A percentile compares a stretch with the other conserved stretches of the same genome.
Conservation (phyloP, 768 basidiomycete genomes). For the Hortiboletus campestris region DNA sequence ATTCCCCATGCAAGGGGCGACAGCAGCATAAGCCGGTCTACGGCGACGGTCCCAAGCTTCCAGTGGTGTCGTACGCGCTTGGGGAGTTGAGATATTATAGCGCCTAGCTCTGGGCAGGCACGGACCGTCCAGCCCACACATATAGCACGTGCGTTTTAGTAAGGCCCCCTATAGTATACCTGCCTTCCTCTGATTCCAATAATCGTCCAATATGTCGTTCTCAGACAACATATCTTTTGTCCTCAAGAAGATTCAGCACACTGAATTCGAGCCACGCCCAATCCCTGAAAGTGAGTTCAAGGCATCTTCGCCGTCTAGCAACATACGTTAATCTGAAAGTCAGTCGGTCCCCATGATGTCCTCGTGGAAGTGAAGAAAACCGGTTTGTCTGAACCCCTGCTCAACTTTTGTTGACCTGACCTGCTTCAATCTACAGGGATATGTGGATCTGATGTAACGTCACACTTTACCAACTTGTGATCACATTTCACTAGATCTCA, state of each 20-base stretch:
- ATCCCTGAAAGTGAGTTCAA: constrained; percentile 61
- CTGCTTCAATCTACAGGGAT: constrained; percentile 53
- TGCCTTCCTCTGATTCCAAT: background rate
- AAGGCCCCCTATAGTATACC: background rate
- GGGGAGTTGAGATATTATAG: no score
- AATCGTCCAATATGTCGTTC: constrained; percentile 44
- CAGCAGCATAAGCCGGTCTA: no score
- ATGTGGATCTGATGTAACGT: constrained; percentile 81
- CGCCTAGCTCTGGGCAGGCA: no score
- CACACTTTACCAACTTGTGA: background rate
- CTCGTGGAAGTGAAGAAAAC: constrained; percentile 92
- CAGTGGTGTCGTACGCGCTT: no score
- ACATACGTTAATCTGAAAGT: constrained; percentile 3
- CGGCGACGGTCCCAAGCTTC: no score
- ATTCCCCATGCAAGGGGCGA: no score
- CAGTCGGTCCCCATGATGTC: constrained; percentile 73
- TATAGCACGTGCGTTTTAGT: no score
- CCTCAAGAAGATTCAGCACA: constrained; percentile 62
- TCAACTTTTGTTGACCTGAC: constrained; percentile 11
- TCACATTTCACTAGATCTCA: constrained; percentile 10
- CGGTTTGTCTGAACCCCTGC: constrained; percentile 43
- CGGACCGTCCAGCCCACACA: no score
- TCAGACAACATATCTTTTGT: constrained; percentile 76
- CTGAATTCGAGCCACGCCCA: constrained; percentile 70
- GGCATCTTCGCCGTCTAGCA: background rate